A percentile compares a stretch with the other conserved stretches of the same genome.
Conservation (phyloP, 176 grass and related monocot species). For the Oryza meyeriana region DNA sequence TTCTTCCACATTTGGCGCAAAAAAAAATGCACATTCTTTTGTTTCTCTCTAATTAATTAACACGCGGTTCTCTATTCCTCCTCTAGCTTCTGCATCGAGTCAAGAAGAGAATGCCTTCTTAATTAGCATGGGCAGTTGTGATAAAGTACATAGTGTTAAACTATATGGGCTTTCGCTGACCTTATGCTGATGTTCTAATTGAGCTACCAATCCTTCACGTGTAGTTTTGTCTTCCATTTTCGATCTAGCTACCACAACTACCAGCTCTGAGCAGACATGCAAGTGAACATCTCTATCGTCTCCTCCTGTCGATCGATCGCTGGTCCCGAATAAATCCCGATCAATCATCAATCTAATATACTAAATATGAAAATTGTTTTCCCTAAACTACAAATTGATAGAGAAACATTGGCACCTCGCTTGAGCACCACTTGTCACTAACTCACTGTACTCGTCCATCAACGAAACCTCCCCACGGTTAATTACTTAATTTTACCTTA, state of each 20-base stretch:
- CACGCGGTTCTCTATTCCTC: not conserved
- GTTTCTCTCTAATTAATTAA: not conserved
- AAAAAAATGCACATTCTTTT: not conserved
- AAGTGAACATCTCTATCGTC: not conserved
- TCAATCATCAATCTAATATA: not conserved
- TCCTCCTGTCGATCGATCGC: not conserved
- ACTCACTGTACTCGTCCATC: not conserved
- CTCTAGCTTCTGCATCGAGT: not conserved
- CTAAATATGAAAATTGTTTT: not conserved
- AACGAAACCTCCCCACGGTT: not conserved
- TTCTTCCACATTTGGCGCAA: too few relatives aligned
- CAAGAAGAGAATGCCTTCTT: not conserved
- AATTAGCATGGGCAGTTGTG: not conserved
- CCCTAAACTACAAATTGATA: not conserved
- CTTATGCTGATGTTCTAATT: not conserved
- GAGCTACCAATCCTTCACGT: not conserved
- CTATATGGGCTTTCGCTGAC: not conserved
- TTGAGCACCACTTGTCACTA: not conserved
- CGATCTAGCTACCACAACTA: not conserved
- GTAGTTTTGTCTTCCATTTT: not conserved
- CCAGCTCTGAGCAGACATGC: not conserved
- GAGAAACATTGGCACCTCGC: not conserved
- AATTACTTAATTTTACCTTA: not conserved
- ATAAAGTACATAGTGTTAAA: not conserved
- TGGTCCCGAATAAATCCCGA: not conserved